Percentiles rank a stretch among this genome's conserved stretches.
These are phyloP conservation scores for Pseudogymnoascus sp. DNA, from an alignment of 2,329 filamentous ascomycete genomes.

Conservation along the genomic window DNA sequence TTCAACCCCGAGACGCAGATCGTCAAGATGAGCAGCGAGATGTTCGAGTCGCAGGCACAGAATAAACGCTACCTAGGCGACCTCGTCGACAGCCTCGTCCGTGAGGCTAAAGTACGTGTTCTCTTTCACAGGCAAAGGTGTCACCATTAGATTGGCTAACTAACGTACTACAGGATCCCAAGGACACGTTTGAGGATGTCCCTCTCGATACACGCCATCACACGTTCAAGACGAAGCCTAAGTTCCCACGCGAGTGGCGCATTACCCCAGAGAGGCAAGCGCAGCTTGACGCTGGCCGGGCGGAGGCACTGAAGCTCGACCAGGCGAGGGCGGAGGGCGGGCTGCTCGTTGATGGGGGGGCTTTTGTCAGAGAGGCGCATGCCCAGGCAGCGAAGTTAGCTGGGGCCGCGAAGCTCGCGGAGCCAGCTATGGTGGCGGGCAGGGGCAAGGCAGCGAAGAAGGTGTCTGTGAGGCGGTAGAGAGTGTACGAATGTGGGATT, in stretches of 20 bases:
- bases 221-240: conserved; percentile 55
- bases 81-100: conserved; percentile 63
- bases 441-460: conserved; percentile 18
- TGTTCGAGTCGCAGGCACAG: conserved; percentile 80
- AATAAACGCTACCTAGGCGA: conserved; percentile 94
- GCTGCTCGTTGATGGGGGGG: conserved; percentile 49
- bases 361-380: conserved; percentile 38
- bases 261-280: conserved; percentile 61
- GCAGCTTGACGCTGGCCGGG: conserved; percentile 56
- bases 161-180: conserved; percentile 46
- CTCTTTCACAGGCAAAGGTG: background rate
- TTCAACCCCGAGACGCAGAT: conserved; percentile 80
- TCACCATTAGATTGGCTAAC: background rate
- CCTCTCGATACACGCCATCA: conserved; percentile 86
- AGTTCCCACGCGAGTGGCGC: conserved; percentile 77
- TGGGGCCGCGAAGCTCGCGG: conserved; percentile 14
- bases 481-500: background rate
- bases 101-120: conserved; percentile 56
- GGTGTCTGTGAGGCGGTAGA: conserved; percentile 21
- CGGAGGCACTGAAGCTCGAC: conserved; percentile 46
- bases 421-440: conserved; percentile 24
- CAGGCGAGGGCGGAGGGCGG: conserved; percentile 45
- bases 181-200: conserved; percentile 79
- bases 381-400: conserved; percentile 13
- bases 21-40: conserved; percentile 85